phyloP scores from a whole-genome alignment of 148 eudicot genomes.

The Camellia japonica region DNA sequence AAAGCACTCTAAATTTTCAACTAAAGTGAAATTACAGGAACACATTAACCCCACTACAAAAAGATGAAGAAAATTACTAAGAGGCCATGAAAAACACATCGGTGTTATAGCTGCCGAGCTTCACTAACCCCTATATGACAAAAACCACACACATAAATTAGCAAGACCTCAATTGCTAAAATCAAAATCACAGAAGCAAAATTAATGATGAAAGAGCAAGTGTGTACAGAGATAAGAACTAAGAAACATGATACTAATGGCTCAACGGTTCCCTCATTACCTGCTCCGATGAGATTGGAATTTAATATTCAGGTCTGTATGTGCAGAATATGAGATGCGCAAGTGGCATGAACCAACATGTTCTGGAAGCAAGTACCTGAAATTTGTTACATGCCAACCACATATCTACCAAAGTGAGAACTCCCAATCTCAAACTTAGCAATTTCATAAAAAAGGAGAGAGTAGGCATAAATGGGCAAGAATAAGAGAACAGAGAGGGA shows the following conservation, averaged over 20 bases:
- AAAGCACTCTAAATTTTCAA: background rate
- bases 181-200: slow-evolving; percentile 13
- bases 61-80: slow-evolving; percentile 48
- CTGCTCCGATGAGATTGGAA: slow-evolving; percentile 89
- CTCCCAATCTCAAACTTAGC: background rate
- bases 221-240: background rate
- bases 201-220: background rate
- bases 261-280: slow-evolving; percentile 25
- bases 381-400: slow-evolving; percentile 10
- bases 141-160: slow-evolving; percentile 28
- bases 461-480: background rate
- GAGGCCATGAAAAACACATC: slow-evolving; percentile 42
- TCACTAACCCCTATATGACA: slow-evolving; percentile 54
- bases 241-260: background rate
- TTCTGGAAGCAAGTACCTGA: slow-evolving; percentile 81
- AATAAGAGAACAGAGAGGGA: background rate
- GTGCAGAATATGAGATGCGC: slow-evolving; percentile 82
- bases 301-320: slow-evolving; percentile 79
- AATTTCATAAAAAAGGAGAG: background rate
- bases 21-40: slow-evolving; percentile 10
- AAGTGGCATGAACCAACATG: slow-evolving; percentile 60
- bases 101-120: slow-evolving; percentile 47
- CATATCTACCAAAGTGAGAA: background rate
- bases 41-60: slow-evolving; percentile 13
- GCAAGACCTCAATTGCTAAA: slow-evolving; percentile 20